These are phyloP conservation scores for Cytospora mali DNA, from an alignment of 2,329 filamentous ascomycete genomes.

Conservation along the genomic window DNA sequence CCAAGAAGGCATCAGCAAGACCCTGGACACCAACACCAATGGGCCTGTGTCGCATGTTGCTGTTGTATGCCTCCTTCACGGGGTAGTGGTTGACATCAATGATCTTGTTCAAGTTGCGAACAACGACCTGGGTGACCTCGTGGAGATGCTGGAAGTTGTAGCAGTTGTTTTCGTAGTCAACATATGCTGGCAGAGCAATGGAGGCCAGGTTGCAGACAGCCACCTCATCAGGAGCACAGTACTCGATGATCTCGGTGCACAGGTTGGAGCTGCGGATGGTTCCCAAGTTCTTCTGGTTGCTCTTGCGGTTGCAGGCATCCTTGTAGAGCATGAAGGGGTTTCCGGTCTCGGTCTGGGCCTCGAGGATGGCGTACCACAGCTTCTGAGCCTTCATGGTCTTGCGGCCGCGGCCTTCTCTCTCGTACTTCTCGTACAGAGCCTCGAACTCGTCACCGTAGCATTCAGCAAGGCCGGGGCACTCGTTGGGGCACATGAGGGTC, in stretches of 20 bases:
- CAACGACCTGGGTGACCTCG: conserved; percentile 88
- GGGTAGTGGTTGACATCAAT: conserved; percentile 99
- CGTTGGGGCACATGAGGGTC: conserved; percentile 98
- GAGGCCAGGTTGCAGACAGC: conserved; percentile 98
- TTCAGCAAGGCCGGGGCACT: conserved; percentile 92
- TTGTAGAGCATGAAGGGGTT: conserved; percentile 99
- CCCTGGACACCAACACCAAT: conserved; percentile 97
- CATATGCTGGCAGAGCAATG: conserved; percentile 85
- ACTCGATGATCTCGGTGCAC: conserved; percentile 98
- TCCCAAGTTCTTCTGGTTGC: conserved; percentile 99
- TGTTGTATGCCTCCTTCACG: conserved; percentile 89
- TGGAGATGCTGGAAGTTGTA: conserved; percentile 98
- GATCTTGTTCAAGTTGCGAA: conserved; percentile 96
- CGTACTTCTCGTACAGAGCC: conserved; percentile 90
- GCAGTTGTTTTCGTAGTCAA: conserved; percentile 79
- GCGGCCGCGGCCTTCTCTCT: conserved; percentile 82
- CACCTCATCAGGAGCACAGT: conserved; percentile 95
- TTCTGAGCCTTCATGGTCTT: conserved; percentile 96
- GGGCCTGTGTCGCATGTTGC: conserved; percentile 95
- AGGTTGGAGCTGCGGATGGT: conserved; percentile 98
- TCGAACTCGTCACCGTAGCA: conserved; percentile 98
- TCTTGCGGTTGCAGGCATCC: conserved; percentile 97
- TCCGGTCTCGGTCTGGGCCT: conserved; percentile 97
- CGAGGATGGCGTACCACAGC: conserved; percentile 97
- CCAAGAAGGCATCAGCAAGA: conserved; percentile 96